Conservation (phyloP, 768 basidiomycete genomes). For the Suillus luteus region DNA sequence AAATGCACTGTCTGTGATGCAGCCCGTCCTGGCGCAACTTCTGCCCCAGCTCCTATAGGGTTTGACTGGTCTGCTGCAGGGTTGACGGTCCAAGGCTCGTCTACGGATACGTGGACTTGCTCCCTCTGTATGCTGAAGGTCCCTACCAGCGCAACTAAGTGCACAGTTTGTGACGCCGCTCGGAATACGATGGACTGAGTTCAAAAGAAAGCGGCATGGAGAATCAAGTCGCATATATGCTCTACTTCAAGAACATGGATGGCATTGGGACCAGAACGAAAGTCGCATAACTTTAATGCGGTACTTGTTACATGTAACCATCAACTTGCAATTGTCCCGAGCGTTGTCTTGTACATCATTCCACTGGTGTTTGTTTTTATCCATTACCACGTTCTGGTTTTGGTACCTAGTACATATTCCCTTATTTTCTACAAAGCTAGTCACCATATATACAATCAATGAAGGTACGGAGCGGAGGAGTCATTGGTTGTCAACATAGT, state of each 20-base stretch:
- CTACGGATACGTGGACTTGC: constrained; percentile 39
- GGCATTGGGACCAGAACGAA: not conserved
- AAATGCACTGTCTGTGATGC: constrained; percentile 57
- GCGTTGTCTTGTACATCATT: not conserved
- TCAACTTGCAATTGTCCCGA: not conserved
- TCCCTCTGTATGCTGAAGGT: constrained; percentile 45
- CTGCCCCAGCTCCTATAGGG: constrained; percentile 11
- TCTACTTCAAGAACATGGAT: not conserved
- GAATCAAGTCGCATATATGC: not conserved
- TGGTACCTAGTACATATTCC: constrained; percentile 2
- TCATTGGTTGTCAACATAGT: not conserved
- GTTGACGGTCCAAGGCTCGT: constrained; percentile 22
- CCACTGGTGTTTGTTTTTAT: not conserved
- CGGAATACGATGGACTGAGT: constrained; percentile 20
- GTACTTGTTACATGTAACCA: not conserved
- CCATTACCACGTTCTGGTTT: not conserved
- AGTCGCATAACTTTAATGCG: not conserved
- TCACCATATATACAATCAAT: not conserved
- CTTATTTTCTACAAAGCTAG: not conserved
- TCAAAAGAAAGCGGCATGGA: not conserved
- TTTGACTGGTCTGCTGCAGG: constrained; percentile 47
- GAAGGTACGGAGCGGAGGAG: not conserved
- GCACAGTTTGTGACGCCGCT: constrained; percentile 51
- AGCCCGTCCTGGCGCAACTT: constrained; percentile 31
- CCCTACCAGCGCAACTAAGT: constrained; percentile 47